Evolutionary conservation across 192 early-diverging fungal genomes (phyloP), one percentile per base, ranked within the genome.

Genomic region (Coemansia sp.): DNA sequence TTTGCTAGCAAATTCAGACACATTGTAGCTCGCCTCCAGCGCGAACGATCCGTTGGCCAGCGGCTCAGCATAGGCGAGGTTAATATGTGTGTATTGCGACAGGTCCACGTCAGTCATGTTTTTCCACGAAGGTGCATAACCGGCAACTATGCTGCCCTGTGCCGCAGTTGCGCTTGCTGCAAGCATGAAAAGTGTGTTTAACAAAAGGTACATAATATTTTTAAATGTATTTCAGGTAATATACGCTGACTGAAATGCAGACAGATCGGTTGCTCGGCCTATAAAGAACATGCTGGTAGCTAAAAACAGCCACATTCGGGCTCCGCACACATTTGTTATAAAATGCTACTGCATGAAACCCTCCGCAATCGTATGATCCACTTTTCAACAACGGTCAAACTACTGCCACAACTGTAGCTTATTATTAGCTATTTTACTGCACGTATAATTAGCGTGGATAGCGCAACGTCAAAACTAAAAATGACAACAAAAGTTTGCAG

Each of bases 1-100:
- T 23, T 64, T 61, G 11, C 49, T 53, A 11, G 69, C 54, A 17
- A 74, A 62, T 3, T 66, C 56, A 8, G n/a, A 14, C 0, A 77
- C 51, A 19, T 70, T 54, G 31, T 68, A 68, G 53, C 75, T 69
- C 0, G 64, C 55, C 1, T 69, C 70, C 4, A 77, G 61, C 7
- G 10, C 23, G 35, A 83, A 59, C 6, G 67, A 63, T 19, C 72
- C 67, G 55, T 80, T 70, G 22, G 67, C 35, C 43, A 47, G 59
- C 6, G 74, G 79, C 52, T 68, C 68, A 14, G 69, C 86, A 64
- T 86, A 89, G 0, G 88, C 82, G n/a, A 87, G 83, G 51, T 85
- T 84, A 57, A 87, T 71, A 65, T 89, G 88, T 6, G 87, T 87
- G 27, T 80, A 72, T 52, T 75, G 84, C 8, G 71, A 56, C 51